These are phyloP conservation scores for Harringtonia aguacate DNA, from an alignment of 2,329 filamentous ascomycete species.

Conservation along the genomic window DNA sequence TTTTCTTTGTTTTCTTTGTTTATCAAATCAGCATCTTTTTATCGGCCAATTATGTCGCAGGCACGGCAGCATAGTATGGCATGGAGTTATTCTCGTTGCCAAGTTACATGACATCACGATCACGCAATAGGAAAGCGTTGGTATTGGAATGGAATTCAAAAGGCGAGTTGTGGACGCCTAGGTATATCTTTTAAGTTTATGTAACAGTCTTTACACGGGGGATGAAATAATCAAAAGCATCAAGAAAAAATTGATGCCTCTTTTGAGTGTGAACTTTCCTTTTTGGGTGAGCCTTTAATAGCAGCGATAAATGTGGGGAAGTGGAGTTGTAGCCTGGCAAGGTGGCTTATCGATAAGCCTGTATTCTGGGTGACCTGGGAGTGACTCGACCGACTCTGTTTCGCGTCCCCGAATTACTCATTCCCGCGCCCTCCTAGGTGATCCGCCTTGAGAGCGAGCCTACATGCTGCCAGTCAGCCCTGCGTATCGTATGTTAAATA, in stretches of 20 bases:
- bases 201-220: background rate
- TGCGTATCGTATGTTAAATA: too few species aligned
- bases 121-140: background rate
- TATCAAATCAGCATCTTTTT: background rate
- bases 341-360: conserved; percentile 3
- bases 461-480: too few species aligned
- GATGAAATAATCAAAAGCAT: background rate
- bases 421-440: too few species aligned
- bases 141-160: background rate
- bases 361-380: too few species aligned
- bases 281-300: too few species aligned
- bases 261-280: too few species aligned
- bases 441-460: too few species aligned
- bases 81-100: background rate
- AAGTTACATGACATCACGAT: background rate
- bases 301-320: background rate
- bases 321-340: background rate
- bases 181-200: background rate
- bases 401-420: background rate
- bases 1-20: background rate
- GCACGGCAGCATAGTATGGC: background rate
- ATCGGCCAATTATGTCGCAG: background rate
- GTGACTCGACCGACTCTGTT: conserved; percentile 1
- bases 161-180: conserved; percentile 7
- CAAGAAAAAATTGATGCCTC: background rate